Evolutionary conservation across 208 protist species (phyloP).

Genomic region (Herpetomonas samuelpessoai): DNA sequence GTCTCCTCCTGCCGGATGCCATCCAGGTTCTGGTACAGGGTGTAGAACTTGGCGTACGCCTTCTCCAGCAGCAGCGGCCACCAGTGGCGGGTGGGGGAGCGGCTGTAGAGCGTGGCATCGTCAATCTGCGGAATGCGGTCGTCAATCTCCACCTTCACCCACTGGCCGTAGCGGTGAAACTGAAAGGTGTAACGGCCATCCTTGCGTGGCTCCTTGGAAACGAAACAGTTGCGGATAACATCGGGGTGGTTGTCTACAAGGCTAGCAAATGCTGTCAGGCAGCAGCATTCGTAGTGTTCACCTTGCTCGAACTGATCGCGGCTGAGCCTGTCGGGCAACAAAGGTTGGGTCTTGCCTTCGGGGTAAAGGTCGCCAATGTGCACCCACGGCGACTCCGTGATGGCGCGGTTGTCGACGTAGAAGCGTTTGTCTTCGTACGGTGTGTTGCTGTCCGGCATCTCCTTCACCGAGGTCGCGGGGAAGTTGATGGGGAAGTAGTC

Average conservation of each 20-base stretch:
- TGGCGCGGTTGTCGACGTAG: constrained; percentile 40
- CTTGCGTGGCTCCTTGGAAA: constrained; percentile 46
- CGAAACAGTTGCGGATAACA: constrained; percentile 53
- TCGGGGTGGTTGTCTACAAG: constrained; percentile 44
- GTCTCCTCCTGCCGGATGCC: constrained; percentile 49
- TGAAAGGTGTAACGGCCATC: constrained; percentile 61
- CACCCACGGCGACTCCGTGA: constrained; percentile 46
- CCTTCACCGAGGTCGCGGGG: constrained; percentile 19
- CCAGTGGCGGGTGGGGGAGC: constrained; percentile 61
- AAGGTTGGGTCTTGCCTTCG: constrained; percentile 46
- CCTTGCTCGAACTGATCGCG: constrained; percentile 57
- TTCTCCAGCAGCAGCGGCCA: constrained; percentile 73
- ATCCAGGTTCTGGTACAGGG: constrained; percentile 57
- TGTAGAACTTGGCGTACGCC: constrained; percentile 87
- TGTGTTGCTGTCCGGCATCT: constrained; percentile 38
- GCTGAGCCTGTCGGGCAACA: constrained; percentile 43
- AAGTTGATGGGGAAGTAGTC: constrained; percentile 54
- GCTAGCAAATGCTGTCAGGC: constrained; percentile 46
- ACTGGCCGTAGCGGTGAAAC: constrained; percentile 64
- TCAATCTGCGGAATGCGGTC: constrained; percentile 58
- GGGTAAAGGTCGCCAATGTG: constrained; percentile 73
- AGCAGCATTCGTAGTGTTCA: constrained; percentile 56
- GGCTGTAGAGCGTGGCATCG: constrained; percentile 52
- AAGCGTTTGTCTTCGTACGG: constrained; percentile 57
- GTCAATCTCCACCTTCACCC: constrained; percentile 57